A percentile compares a stretch with the other conserved stretches of the same genome.
phyloP scores from a whole-genome alignment of 208 protist genomes.

The Acanthamoeba sp. region DNA sequence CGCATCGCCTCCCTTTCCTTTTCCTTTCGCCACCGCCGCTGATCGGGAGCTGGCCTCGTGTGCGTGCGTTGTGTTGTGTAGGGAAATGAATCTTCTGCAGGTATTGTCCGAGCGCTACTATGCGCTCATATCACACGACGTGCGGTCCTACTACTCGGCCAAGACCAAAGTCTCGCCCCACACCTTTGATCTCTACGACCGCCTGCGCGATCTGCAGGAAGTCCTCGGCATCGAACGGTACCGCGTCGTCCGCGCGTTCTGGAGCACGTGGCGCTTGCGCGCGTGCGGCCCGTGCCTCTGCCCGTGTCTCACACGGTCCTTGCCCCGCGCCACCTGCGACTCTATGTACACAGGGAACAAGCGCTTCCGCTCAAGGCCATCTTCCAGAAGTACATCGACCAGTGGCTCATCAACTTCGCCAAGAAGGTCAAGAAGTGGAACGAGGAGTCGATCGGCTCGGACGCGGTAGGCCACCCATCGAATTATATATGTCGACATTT shows the following conservation, averaged over 20 bases:
- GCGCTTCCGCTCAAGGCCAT: conserved; percentile 48
- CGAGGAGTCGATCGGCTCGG: conserved; percentile 52
- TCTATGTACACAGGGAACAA: not conserved
- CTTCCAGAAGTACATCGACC: conserved; percentile 61
- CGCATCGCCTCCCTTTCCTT: not conserved
- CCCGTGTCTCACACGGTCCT: no score
- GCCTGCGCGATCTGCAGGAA: conserved; percentile 54
- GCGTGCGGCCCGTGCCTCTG: no score
- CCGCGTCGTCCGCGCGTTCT: not conserved
- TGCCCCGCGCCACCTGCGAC: not conserved
- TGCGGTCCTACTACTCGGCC: conserved; percentile 6
- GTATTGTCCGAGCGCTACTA: conserved; percentile 39
- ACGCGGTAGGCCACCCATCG: not conserved
- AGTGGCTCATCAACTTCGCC: conserved; percentile 63
- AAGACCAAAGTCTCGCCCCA: conserved; percentile 36
- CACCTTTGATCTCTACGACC: conserved; percentile 63
- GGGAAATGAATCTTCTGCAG: conserved; percentile 22
- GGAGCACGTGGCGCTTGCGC: no score
- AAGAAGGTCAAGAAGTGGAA: conserved; percentile 71
- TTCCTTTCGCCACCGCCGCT: not conserved
- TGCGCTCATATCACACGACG: conserved; percentile 4
- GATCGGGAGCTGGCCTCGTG: no score
- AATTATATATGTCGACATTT: not conserved
- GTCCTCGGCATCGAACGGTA: conserved; percentile 42
- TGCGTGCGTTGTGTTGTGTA: no score